Conservation (phyloP, 176 grass and related monocot species). For the Hsuehochloa calcarea region DNA sequence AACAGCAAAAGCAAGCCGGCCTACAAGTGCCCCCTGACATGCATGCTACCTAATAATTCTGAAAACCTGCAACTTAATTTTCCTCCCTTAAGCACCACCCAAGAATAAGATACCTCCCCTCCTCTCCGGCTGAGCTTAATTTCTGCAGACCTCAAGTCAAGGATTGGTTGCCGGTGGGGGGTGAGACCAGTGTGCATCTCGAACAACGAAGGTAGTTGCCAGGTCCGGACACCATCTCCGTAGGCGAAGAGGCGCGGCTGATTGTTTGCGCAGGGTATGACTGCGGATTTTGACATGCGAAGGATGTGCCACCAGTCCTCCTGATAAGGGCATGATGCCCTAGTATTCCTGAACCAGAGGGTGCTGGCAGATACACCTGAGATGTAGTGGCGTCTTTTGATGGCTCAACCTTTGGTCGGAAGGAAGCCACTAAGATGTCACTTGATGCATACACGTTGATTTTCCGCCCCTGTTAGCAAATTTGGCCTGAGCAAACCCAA, state of each 20-base stretch:
- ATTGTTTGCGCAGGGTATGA: conserved; percentile 34
- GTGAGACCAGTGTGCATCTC: conserved; percentile 25
- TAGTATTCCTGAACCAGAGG: conserved; percentile 41
- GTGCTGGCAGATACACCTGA: conserved; percentile 25
- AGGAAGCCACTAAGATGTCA: conserved; percentile 68
- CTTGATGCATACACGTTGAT: conserved; percentile 50
- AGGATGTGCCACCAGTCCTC: conserved; percentile 26
- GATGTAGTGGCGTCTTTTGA: conserved; percentile 34
- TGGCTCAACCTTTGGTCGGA: conserved; percentile 53
- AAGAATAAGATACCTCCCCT: conserved; percentile 49
- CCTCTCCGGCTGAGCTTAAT: conserved; percentile 6
- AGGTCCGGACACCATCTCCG: conserved; percentile 59
- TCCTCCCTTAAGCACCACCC: conserved; percentile 68
- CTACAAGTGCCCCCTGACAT: background rate
- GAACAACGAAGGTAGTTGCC: conserved; percentile 70
- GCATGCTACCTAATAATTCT: conserved; percentile 39
- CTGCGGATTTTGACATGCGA: conserved; percentile 63
- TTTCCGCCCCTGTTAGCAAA: conserved; percentile 45
- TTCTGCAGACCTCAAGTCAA: conserved; percentile 71
- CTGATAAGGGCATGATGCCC: conserved; percentile 62
- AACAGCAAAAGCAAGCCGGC: background rate
- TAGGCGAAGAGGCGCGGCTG: conserved; percentile 49
- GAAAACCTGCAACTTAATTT: conserved; percentile 68
- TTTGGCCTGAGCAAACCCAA: conserved; percentile 44
- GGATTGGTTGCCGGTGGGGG: conserved; percentile 49